These are phyloP conservation scores for Puccinia coronata DNA, from an alignment of 1,284 basidiomycete genomes.

Conservation along the genomic window DNA sequence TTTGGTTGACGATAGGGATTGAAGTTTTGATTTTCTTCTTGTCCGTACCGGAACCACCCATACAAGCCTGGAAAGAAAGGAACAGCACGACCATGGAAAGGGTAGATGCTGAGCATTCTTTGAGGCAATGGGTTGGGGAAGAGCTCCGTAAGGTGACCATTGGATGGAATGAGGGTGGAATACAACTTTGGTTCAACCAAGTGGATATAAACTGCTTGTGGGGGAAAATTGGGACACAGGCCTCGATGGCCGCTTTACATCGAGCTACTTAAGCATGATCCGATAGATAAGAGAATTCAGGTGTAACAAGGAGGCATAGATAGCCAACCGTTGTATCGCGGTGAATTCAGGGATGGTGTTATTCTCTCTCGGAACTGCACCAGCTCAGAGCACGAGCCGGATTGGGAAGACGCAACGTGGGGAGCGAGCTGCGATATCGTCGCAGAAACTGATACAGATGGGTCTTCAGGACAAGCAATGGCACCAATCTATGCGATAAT, in stretches of 20 bases:
- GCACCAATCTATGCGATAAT: too few species aligned
- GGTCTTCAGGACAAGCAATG: background rate
- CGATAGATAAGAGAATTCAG: background rate
- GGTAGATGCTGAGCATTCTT: background rate
- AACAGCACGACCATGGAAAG: background rate
- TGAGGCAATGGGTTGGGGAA: background rate
- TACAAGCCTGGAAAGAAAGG: conserved; percentile 13
- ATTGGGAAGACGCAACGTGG: conserved; percentile 20
- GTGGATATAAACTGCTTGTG: background rate
- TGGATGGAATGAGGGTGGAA: background rate
- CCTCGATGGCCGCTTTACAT: too few species aligned
- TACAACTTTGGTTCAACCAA: background rate
- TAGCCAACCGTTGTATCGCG: conserved; percentile 1
- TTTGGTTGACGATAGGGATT: conserved; percentile 36
- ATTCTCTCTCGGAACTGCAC: background rate
- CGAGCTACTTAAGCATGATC: conserved; percentile 1
- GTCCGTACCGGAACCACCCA: background rate
- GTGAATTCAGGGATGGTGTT: conserved; percentile 26
- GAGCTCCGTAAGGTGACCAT: background rate
- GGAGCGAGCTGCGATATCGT: background rate
- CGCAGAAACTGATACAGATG: conserved; percentile 29
- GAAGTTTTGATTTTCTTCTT: conserved; percentile 47
- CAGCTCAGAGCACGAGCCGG: conserved; percentile 9
- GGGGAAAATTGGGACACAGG: background rate
- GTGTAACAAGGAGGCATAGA: conserved; percentile 1